phyloP scores from a whole-genome alignment of 2,329 filamentous ascomycete species.

The Aureobasidium sp. region DNA sequence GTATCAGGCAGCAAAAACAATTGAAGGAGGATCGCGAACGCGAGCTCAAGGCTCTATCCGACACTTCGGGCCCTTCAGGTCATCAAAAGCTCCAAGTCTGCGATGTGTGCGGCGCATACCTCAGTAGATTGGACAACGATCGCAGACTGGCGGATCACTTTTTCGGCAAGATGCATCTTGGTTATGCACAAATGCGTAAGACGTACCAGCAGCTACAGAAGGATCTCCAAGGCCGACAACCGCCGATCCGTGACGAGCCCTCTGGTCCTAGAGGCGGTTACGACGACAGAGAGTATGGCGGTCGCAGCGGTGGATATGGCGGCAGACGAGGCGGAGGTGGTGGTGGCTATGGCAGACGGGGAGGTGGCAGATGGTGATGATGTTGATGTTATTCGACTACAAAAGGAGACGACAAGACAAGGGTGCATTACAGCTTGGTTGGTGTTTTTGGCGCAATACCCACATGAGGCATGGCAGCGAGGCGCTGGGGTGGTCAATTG shows the following conservation, averaged over 20 bases:
- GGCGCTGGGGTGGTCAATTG: slow-evolving; percentile 9
- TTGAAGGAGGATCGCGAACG: slow-evolving; percentile 77
- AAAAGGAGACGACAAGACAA: background rate
- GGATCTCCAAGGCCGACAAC: slow-evolving; percentile 68
- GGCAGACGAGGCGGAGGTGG: slow-evolving; percentile 35
- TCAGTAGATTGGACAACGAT: slow-evolving; percentile 89
- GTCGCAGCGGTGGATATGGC: slow-evolving; percentile 41
- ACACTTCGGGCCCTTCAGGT: slow-evolving; percentile 85
- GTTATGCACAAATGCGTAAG: slow-evolving; percentile 97
- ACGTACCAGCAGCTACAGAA: slow-evolving; percentile 80
- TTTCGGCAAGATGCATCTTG: slow-evolving; percentile 98
- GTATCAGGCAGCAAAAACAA: slow-evolving; percentile 70
- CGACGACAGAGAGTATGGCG: slow-evolving; percentile 34
- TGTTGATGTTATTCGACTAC: slow-evolving; percentile 11
- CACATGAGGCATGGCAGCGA: slow-evolving; percentile 13
- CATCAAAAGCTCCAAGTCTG: slow-evolving; percentile 98
- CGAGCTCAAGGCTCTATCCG: slow-evolving; percentile 82
- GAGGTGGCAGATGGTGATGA: slow-evolving; percentile 17
- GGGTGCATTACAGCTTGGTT: slow-evolving; percentile 3
- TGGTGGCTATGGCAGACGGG: slow-evolving; percentile 23
- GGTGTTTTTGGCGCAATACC: slow-evolving; percentile 14
- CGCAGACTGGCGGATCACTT: slow-evolving; percentile 92
- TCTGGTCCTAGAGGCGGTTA: slow-evolving; percentile 37
- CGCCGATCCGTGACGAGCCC: slow-evolving; percentile 49
- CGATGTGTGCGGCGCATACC: slow-evolving; percentile 94